Evolutionary conservation across 345 rosid species (phyloP), one percentile per base, ranked within the genome.

Genomic region (Mallotus nudiflorus): DNA sequence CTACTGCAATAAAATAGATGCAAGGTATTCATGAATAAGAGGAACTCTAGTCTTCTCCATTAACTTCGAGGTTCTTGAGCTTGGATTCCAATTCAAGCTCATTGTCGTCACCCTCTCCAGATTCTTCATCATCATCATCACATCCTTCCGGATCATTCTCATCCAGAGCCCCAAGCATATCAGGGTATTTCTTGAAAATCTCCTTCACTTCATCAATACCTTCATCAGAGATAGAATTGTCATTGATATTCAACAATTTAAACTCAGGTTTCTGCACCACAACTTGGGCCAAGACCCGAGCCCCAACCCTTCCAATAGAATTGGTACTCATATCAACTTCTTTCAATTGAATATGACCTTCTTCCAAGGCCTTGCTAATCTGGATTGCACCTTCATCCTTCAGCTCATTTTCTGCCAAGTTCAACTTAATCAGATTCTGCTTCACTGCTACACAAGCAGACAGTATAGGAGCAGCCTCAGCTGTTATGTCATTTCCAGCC

Each of bases 401-500:
- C 19, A 94, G 92, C 78, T 92, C 96, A 73, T 94, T 94, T 82
- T 94, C 97, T 64, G 88, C 80, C 90, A 91, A 71, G 82, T 85
- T 92, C 84, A 94, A 77, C 88, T 81, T 88, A 71, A 72, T 81
- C 24, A 94, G 87, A 44, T 75, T 68, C 52, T 74, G 85, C 81
- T 88, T 94, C 7, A 69, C 75, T 52, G 77, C 85, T 37, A 92
- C 67, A 79, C 95, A 94, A n/a, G 88, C 85, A 73, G 89, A 80
- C 25, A 94, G 51, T 49, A 49, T 22, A 0, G 96, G 72, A 80
- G 87, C 85, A 63, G 91, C 93, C 72, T 84, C 86, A 20, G 81
- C 80, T 42, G 98, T 86, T 71, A 94, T 81, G 64, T 94, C 97
- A 67, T 94, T 91, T 73, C 98, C 98, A 56, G 91, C 95, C 95